Evolutionary conservation across 2,329 filamentous ascomycete genomes (phyloP).

Genomic region (Macrophomina pseudophaseolina): DNA sequence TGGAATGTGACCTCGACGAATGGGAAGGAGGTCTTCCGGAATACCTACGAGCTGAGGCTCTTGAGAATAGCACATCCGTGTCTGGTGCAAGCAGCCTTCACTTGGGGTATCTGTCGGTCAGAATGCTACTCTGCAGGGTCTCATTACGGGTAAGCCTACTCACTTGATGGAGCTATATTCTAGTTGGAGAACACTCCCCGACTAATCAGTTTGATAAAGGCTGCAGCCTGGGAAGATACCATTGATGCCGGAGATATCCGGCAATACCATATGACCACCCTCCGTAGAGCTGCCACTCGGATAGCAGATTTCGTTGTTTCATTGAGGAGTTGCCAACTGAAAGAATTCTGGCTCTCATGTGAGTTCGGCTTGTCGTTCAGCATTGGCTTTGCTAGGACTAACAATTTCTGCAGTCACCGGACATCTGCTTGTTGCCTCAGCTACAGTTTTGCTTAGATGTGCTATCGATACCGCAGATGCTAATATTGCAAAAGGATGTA

Average conservation of each 20-base stretch:
- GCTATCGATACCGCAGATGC: conserved; percentile 57
- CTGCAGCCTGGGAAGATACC: conserved; percentile 28
- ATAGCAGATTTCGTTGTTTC: conserved; percentile 56
- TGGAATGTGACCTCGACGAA: conserved; percentile 41
- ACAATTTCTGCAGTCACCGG: conserved; percentile 48
- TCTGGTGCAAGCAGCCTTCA: conserved; percentile 45
- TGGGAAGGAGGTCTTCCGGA: conserved; percentile 43
- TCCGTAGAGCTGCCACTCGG: conserved; percentile 56
- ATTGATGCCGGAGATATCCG: conserved; percentile 34
- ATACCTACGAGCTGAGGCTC: conserved; percentile 38
- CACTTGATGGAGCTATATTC: background rate
- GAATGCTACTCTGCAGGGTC: conserved; percentile 46
- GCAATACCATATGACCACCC: conserved; percentile 43
- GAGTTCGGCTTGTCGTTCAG: background rate
- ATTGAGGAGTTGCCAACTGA: conserved; percentile 53
- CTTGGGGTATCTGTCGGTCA: conserved; percentile 48
- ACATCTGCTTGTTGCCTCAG: conserved; percentile 59
- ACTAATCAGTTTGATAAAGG: background rate
- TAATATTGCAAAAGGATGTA: background rate
- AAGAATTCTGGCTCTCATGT: conserved; percentile 58
- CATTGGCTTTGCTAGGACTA: background rate
- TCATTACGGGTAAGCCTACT: conserved; percentile 38
- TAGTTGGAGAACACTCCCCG: too few species aligned
- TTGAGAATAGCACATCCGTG: conserved; percentile 1
- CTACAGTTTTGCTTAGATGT: conserved; percentile 59